A percentile compares a stretch with the other conserved stretches of the same genome.
phyloP scores from a whole-genome alignment of 495 filamentous ascomycete species.

The Xylaria grammica region DNA sequence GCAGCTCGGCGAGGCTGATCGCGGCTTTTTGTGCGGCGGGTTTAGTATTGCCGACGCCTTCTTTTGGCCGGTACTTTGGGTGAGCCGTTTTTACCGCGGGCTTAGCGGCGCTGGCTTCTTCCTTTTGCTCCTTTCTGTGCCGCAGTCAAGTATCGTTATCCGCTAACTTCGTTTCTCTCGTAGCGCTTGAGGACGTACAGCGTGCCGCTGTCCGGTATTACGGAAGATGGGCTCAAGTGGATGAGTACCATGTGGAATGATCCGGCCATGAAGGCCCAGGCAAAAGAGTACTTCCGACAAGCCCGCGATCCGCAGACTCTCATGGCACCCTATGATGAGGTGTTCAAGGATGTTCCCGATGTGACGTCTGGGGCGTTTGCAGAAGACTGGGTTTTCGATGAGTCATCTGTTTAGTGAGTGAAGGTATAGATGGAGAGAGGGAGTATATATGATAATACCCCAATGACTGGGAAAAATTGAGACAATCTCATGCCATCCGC shows the following conservation, averaged over 20 bases:
- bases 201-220: slow-evolving; percentile 46
- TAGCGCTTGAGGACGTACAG: slow-evolving; percentile 54
- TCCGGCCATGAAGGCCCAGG: slow-evolving; percentile 40
- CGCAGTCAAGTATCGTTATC: not conserved
- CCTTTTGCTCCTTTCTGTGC: not conserved
- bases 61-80: slow-evolving; percentile 53
- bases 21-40: slow-evolving; percentile 46
- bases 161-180: slow-evolving; percentile 8
- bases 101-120: too few relatives aligned
- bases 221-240: slow-evolving; percentile 46
- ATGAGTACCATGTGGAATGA: slow-evolving; percentile 57
- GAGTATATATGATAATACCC: not conserved
- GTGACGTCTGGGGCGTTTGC: slow-evolving; percentile 44
- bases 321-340: slow-evolving; percentile 48
- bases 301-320: slow-evolving; percentile 43
- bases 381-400: slow-evolving; percentile 45
- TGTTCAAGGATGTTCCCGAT: slow-evolving; percentile 42
- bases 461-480: not conserved
- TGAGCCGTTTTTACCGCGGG: too few relatives aligned
- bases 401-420: not conserved
- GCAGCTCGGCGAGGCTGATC: slow-evolving; percentile 42
- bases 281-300: slow-evolving; percentile 45
- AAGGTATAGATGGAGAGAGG: not conserved
- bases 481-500: not conserved
- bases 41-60: slow-evolving; percentile 50